Evolutionary conservation across 768 basidiomycete species (phyloP).

Genomic region (Ramaria rubella): DNA sequence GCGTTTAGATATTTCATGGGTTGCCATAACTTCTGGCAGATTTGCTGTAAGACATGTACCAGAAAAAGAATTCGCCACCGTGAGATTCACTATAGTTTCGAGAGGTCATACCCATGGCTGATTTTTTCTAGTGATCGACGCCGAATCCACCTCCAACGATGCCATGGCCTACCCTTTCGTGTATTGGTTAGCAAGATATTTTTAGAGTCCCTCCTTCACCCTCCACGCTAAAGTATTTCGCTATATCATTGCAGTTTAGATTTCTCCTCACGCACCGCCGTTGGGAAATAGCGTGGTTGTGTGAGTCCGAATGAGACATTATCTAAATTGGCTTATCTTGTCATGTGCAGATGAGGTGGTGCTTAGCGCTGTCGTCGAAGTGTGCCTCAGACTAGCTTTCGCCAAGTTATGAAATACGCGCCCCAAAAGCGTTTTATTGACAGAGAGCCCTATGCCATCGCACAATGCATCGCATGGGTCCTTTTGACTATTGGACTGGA

Average conservation of each 20-base stretch:
- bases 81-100: neutral
- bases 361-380: constrained; percentile 67
- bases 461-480: constrained; percentile 70
- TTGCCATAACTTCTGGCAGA: constrained; percentile 34
- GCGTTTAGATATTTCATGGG: neutral
- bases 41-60: constrained; percentile 69
- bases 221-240: constrained; percentile 41
- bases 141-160: constrained; percentile 92
- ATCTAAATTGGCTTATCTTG: neutral
- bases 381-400: constrained; percentile 49
- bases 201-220: neutral
- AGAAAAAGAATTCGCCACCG: constrained; percentile 61
- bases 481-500: constrained; percentile 74
- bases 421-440: constrained; percentile 60
- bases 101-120: too few species aligned
- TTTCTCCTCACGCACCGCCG: constrained; percentile 47
- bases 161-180: constrained; percentile 90
- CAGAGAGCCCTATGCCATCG: constrained; percentile 79
- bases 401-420: constrained; percentile 64
- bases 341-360: constrained; percentile 62
- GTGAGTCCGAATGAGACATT: constrained; percentile 32
- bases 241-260: constrained; percentile 83
- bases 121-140: constrained; percentile 48
- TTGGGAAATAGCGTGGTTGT: constrained; percentile 79
- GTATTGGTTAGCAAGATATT: constrained; percentile 21